These are phyloP conservation scores for Actinomortierella ambigua DNA, from an alignment of 371 early-diverging fungal species.

Conservation along the genomic window DNA sequence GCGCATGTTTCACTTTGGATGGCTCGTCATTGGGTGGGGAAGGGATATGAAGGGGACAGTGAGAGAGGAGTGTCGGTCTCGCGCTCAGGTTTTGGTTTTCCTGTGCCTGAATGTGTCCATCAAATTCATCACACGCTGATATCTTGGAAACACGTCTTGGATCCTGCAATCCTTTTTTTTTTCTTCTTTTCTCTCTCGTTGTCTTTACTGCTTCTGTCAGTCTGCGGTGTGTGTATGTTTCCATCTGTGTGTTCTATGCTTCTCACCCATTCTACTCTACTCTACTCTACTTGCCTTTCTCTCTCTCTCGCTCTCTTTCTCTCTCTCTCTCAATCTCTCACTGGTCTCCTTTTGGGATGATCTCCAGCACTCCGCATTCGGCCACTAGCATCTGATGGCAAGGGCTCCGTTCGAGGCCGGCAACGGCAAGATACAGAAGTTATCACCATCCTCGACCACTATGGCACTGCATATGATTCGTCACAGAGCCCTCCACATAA, in stretches of 20 bases:
- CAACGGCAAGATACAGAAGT: conserved; percentile 51
- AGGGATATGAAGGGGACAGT: too few relatives aligned
- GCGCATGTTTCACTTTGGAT: background rate
- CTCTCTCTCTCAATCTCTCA: background rate
- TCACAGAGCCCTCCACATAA: conserved; percentile 40
- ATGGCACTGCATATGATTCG: conserved; percentile 44
- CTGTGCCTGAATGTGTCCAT: background rate
- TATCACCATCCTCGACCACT: conserved; percentile 51
- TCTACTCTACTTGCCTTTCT: background rate
- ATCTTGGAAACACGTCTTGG: background rate
- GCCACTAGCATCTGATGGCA: conserved; percentile 48
- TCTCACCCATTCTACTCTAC: background rate
- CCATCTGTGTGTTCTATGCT: background rate
- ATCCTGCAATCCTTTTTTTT: background rate
- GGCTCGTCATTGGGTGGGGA: background rate
- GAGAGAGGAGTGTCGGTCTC: too few relatives aligned
- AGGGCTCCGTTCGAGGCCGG: conserved; percentile 10
- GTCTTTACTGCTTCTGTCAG: background rate
- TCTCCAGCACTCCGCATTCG: conserved; percentile 59
- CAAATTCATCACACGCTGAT: background rate
- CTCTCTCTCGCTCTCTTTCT: too few relatives aligned
- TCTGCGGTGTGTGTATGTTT: background rate
- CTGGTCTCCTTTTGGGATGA: background rate
- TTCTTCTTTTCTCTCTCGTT: background rate
- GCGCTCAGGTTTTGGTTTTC: too few relatives aligned